Evolutionary conservation across 371 early-diverging fungal genomes (phyloP).

Genomic region (Mortierella polycephala): DNA sequence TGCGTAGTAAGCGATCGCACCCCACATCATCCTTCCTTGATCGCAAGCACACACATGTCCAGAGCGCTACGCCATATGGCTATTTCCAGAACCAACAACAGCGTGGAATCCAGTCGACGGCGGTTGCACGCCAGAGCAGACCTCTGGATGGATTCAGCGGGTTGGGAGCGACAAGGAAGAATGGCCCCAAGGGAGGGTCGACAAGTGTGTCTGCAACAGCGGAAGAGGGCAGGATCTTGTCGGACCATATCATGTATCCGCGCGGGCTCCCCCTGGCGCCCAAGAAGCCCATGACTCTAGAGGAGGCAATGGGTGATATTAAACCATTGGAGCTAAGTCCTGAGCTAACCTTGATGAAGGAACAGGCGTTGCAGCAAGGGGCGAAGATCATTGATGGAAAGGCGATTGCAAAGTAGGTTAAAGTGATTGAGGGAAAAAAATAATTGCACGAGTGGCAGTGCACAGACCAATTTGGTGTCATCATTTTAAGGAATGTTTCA

Average conservation of each 20-base stretch:
- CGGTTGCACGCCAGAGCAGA: constrained; percentile 17
- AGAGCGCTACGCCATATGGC: background rate
- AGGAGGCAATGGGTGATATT: constrained; percentile 43
- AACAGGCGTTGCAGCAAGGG: constrained; percentile 38
- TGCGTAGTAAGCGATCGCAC: background rate
- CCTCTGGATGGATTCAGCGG: constrained; percentile 27
- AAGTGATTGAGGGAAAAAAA: background rate
- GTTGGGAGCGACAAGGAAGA: constrained; percentile 1
- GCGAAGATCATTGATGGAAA: constrained; percentile 79
- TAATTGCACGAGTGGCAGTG: background rate
- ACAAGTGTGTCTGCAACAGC: background rate
- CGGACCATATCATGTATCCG: constrained; percentile 20
- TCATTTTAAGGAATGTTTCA: no score
- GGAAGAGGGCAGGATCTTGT: constrained; percentile 23
- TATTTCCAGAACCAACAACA: background rate
- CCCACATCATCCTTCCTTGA: background rate
- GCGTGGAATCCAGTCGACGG: constrained; percentile 29
- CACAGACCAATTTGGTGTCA: no score
- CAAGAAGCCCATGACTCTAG: constrained; percentile 35
- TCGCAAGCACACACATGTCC: background rate
- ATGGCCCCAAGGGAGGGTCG: constrained; percentile 1
- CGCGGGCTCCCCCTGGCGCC: constrained; percentile 3
- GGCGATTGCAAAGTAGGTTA: constrained; percentile 69
- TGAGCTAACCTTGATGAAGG: constrained; percentile 30
- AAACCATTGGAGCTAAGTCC: constrained; percentile 48